Evolutionary conservation across 257 asterid species (phyloP).

Genomic region (Avicennia marina): DNA sequence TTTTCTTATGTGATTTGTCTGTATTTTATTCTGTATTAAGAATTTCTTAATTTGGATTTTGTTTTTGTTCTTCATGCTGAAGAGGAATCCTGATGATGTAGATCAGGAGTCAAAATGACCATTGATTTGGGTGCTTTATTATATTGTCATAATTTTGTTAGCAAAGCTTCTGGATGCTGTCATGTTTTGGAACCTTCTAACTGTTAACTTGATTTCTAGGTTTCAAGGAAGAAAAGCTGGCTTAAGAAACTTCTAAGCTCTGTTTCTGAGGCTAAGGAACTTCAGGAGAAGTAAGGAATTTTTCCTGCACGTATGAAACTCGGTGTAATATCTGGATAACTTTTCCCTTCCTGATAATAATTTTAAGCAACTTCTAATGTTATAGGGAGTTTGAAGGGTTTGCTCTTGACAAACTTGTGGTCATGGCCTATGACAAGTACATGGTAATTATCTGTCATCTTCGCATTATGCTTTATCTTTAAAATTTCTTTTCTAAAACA

Average conservation of each 20-base stretch:
- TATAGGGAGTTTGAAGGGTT: conserved; percentile 68
- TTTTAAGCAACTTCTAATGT: conserved; percentile 23
- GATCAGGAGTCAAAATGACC: conserved; percentile 16
- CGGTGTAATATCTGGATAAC: conserved; percentile 12
- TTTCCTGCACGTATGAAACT: conserved; percentile 15
- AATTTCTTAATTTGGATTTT: conserved; percentile 3
- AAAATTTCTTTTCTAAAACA: conserved; percentile 9
- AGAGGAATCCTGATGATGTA: not conserved
- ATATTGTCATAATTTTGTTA: conserved; percentile 5
- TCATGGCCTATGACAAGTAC: conserved; percentile 77
- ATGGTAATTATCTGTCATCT: conserved; percentile 53
- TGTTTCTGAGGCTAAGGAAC: conserved; percentile 52
- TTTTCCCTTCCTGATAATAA: conserved; percentile 15
- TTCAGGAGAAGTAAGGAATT: conserved; percentile 62
- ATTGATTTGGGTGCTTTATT: conserved; percentile 15
- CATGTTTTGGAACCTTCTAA: conserved; percentile 12
- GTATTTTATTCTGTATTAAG: not conserved
- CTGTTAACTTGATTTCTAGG: conserved; percentile 37
- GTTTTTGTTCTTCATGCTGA: conserved; percentile 4
- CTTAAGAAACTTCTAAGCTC: conserved; percentile 48
- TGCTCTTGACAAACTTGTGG: conserved; percentile 75
- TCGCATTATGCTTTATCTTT: conserved; percentile 11
- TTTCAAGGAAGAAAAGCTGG: conserved; percentile 52
- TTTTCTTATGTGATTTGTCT: conserved; percentile 5
- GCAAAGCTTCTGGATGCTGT: conserved; percentile 17